Conservation (phyloP, 352 stramenopile species). For the Phytophthora fragariae region DNA sequence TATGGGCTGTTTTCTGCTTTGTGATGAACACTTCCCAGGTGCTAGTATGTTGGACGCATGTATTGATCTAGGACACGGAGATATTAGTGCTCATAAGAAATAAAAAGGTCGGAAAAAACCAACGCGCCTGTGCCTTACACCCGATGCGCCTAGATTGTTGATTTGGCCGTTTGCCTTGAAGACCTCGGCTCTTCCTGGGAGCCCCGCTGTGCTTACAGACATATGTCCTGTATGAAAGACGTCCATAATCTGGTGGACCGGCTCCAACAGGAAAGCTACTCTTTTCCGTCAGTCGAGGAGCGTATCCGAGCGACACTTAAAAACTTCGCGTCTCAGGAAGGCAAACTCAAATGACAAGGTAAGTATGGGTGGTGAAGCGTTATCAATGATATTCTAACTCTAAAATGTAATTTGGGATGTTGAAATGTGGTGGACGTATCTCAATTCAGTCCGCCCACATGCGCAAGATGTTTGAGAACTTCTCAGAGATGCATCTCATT, state of each 20-base stretch:
- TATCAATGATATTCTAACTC: not conserved
- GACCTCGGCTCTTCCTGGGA: too few relatives aligned
- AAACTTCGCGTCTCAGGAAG: not conserved
- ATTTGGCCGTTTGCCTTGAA: too few relatives aligned
- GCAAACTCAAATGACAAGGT: slow-evolving; percentile 7
- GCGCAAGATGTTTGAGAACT: slow-evolving; percentile 5
- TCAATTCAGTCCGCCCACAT: slow-evolving; percentile 11
- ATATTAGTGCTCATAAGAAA: too few relatives aligned
- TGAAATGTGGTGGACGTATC: slow-evolving; percentile 6
- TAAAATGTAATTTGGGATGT: not conserved
- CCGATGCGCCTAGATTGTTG: too few relatives aligned
- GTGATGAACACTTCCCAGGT: too few relatives aligned
- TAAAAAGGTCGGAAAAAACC: too few relatives aligned
- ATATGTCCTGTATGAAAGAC: slow-evolving; percentile 6
- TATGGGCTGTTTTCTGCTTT: too few relatives aligned
- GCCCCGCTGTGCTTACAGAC: too few relatives aligned
- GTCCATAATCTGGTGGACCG: not conserved
- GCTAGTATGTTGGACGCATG: too few relatives aligned
- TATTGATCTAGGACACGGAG: too few relatives aligned
- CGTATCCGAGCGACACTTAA: slow-evolving; percentile 1
- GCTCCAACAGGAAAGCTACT: slow-evolving; percentile 1
- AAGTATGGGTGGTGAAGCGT: not conserved
- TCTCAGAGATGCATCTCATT: slow-evolving; percentile 12
- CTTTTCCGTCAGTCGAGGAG: slow-evolving; percentile 3
- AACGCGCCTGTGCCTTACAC: too few relatives aligned